A percentile compares a stretch with the other conserved stretches of the same genome.
Conservation (phyloP, 163 green algal species). For the Coccomyxa subellipsoidea region DNA sequence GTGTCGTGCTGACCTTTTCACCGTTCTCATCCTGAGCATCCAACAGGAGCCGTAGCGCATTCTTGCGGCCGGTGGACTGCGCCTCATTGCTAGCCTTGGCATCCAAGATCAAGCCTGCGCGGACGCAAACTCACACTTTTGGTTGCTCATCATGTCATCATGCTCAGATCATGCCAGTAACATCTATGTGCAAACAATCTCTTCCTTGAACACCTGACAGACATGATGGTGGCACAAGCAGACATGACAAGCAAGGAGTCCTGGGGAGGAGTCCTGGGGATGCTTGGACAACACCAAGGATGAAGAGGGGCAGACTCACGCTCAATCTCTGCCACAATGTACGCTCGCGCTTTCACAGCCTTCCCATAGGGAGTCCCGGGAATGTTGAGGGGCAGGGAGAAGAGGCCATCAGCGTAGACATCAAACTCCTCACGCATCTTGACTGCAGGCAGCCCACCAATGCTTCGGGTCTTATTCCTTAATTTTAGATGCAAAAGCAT, state of each 20-base stretch:
- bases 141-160: too few relatives aligned
- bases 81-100: neutral
- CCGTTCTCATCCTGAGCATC: conserved; percentile 15
- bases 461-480: too few relatives aligned
- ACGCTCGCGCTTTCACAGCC: conserved; percentile 5
- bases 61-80: neutral
- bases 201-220: too few relatives aligned
- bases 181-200: too few relatives aligned
- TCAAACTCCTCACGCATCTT: neutral
- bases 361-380: conserved; percentile 9
- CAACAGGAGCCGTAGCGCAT: conserved; percentile 7
- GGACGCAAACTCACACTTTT: neutral
- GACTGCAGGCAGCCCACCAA: neutral
- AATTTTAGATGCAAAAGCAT: too few relatives aligned
- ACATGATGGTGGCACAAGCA: too few relatives aligned
- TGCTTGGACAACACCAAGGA: neutral
- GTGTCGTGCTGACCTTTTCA: too few relatives aligned
- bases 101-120: neutral
- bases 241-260: neutral
- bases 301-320: neutral
- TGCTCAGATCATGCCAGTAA: too few relatives aligned
- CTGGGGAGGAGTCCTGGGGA: neutral
- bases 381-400: neutral
- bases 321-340: neutral
- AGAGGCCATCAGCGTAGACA: neutral